Evolutionary conservation across 345 rosid species (phyloP).

Genomic region (Camelina laxa): DNA sequence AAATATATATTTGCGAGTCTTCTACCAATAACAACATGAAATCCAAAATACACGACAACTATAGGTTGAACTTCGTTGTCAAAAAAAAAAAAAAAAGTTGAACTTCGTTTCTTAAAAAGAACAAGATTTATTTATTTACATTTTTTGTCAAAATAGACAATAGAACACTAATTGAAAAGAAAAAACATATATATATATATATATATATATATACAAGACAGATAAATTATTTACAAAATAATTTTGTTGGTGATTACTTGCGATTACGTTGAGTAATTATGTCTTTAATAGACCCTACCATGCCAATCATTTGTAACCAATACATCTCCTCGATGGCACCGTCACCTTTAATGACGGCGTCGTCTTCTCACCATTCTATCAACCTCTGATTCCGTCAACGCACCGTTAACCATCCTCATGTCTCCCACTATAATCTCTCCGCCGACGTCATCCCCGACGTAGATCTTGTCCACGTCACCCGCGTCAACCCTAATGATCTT

Average conservation of each 20-base stretch:
- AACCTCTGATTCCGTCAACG: slow-evolving; percentile 49
- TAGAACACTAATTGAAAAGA: no score
- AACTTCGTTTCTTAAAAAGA: background rate
- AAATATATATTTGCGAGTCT: background rate
- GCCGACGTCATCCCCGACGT: slow-evolving; percentile 52
- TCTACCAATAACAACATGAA: background rate
- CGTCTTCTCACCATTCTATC: slow-evolving; percentile 58
- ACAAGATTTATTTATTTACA: background rate
- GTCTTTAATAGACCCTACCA: background rate
- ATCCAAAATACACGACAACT: slow-evolving; percentile 1
- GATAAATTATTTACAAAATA: slow-evolving; percentile 14
- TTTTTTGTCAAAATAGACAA: no score
- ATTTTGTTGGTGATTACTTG: background rate
- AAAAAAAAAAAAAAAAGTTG: no score
- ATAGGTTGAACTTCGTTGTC: no score
- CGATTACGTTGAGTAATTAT: no score
- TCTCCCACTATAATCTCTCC: slow-evolving; percentile 59
- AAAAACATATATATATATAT: no score
- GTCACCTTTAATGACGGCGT: slow-evolving; percentile 45
- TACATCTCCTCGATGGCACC: background rate
- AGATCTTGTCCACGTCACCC: slow-evolving; percentile 52
- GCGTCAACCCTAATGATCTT: slow-evolving; percentile 42
- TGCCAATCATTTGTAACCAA: slow-evolving; percentile 3
- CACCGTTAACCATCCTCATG: slow-evolving; percentile 55
- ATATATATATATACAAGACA: background rate